Evolutionary conservation across 2,329 filamentous ascomycete species (phyloP).

Genomic region (Xylaria polymorpha): DNA sequence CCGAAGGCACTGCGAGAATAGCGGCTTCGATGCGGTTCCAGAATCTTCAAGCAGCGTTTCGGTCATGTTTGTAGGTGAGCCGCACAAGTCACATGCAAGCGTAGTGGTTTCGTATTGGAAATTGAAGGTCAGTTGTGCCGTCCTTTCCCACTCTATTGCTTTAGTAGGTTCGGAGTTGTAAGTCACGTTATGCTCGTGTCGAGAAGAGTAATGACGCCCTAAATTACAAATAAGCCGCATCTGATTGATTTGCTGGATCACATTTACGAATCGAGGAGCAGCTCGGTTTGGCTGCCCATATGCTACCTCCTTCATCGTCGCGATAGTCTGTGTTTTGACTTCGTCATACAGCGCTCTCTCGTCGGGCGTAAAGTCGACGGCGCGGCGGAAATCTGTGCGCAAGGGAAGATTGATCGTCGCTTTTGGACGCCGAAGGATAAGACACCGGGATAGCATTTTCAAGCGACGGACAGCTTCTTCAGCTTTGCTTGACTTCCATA

Average conservation of each 20-base stretch:
- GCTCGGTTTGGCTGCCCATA: slow-evolving; percentile 27
- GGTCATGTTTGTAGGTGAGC: slow-evolving; percentile 40
- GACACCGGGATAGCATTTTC: slow-evolving; percentile 52
- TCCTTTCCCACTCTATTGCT: neutral
- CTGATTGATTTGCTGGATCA: slow-evolving; percentile 58
- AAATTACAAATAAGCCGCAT: slow-evolving; percentile 61
- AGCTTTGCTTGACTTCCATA: slow-evolving; percentile 54
- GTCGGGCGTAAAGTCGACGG: slow-evolving; percentile 52
- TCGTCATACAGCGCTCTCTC: slow-evolving; percentile 54
- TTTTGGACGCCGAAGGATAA: slow-evolving; percentile 57
- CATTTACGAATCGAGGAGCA: slow-evolving; percentile 53
- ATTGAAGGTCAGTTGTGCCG: slow-evolving; percentile 53
- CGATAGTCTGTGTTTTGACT: slow-evolving; percentile 45
- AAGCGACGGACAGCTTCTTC: slow-evolving; percentile 55
- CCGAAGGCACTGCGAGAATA: slow-evolving; percentile 51
- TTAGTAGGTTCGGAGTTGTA: neutral
- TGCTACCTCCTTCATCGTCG: slow-evolving; percentile 52
- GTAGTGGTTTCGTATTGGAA: slow-evolving; percentile 46
- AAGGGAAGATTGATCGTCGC: slow-evolving; percentile 54
- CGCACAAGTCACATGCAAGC: slow-evolving; percentile 49
- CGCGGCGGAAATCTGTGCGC: slow-evolving; percentile 49
- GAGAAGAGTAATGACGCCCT: slow-evolving; percentile 54
- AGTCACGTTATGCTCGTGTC: slow-evolving; percentile 47
- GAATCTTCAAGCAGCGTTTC: slow-evolving; percentile 43
- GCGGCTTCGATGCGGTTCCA: slow-evolving; percentile 11